Base-by-base conservation (phyloP, 2,329 filamentous ascomycete genomes). In the Cladosporium sp. region DNA sequence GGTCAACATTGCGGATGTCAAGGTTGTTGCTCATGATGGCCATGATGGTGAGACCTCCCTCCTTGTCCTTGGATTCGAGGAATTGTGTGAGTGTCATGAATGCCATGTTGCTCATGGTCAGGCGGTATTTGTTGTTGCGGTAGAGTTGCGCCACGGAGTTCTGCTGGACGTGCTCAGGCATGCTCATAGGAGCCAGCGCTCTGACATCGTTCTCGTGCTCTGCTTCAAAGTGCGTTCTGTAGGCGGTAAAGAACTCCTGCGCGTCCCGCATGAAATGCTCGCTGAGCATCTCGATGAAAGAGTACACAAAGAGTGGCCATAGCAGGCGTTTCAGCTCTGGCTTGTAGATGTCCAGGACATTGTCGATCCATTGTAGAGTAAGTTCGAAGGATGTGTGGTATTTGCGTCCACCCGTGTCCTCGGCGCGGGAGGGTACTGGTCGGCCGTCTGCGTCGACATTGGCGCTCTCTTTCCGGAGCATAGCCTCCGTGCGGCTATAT, bases 231-330 rank as follows among this genome's bases (percentile, higher is more conserved):
- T 81, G 76, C 64, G 88, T 80, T 64, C 88, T 88, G 74, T 92
- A 88, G 4, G 85, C 83, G 32, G 87, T 85, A 68, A 96, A 88
- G 74, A 96, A 94, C 1, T 85, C 81, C 70, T 91, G 88, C 15
- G 89, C 88, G 66, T 96, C 92, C 47, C 87, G 86, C 1, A 86
- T 81, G 71, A 90, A 93, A 69, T 88, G 88, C 67, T 92, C 87
- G 38, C 84, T 84, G 32, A 96, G 86, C 65, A 98, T 86, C 66
- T 92, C 89, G 30, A 99, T 83, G 75, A 91, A 97, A 0, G 92
- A 95, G 78, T 99, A 96, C 60, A 98, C 91, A 74, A 97, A 98
- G 0, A 96, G 82, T 0, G 95, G 95, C 93, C 95, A 99, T 18
- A 97, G 81, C 4, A 98, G 83, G 71, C 96, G 93, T 66, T 88